A percentile compares a stretch with the other conserved stretches of the same genome.
These are phyloP conservation scores for Reutealis trisperma DNA, from an alignment of 345 rosid genomes.

Conservation along the genomic window DNA sequence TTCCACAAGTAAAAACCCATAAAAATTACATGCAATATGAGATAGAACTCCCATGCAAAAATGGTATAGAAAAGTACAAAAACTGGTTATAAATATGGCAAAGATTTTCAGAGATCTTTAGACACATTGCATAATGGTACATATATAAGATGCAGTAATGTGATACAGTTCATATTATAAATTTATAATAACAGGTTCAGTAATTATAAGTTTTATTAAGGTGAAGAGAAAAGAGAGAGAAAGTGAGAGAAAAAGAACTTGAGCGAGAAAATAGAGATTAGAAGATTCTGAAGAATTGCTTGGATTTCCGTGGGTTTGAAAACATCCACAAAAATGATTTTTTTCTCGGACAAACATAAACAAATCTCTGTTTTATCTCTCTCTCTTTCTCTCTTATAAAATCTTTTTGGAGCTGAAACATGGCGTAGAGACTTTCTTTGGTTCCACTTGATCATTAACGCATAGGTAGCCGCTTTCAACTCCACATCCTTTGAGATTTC, in stretches of 20 bases:
- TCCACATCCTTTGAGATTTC: constrained; percentile 54
- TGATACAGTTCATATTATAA: not conserved
- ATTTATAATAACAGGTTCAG: too few species aligned
- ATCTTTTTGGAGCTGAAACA: constrained; percentile 49
- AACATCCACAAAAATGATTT: not conserved
- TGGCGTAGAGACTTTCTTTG: constrained; percentile 40
- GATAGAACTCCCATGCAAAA: not conserved
- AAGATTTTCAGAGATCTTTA: constrained; percentile 29
- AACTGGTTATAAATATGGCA: constrained; percentile 26
- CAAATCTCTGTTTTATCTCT: not conserved
- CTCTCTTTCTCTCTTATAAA: constrained; percentile 12
- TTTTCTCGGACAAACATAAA: constrained; percentile 26
- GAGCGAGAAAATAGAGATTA: not conserved
- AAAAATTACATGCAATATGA: constrained; percentile 22
- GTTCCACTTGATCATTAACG: constrained; percentile 43
- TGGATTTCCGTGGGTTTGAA: constrained; percentile 13
- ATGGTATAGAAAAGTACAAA: constrained; percentile 11
- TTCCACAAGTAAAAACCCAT: not conserved
- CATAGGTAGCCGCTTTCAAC: constrained; percentile 49
- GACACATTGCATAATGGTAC: constrained; percentile 17
- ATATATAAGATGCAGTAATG: not conserved
- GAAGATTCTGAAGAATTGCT: constrained; percentile 5
- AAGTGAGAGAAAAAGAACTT: too few species aligned
- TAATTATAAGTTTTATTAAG: too few species aligned
- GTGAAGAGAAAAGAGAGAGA: not conserved